A percentile compares a stretch with the other conserved stretches of the same genome.
These are phyloP conservation scores for Penicillium sp. DNA, from an alignment of 2,329 filamentous ascomycete genomes.

Conservation along the genomic window DNA sequence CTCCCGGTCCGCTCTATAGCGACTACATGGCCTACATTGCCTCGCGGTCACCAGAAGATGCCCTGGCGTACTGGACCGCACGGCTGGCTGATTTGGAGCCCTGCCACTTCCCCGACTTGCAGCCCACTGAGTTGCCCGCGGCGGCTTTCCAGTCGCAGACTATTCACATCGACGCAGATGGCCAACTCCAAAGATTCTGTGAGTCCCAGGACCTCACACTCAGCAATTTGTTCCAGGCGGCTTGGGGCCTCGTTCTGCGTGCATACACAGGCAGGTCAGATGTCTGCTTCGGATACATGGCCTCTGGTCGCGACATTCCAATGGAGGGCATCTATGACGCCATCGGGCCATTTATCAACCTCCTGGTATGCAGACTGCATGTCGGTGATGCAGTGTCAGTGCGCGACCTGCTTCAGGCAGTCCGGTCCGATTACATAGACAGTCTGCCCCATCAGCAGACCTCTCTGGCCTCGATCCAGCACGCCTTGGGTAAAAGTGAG, in stretches of 20 bases:
- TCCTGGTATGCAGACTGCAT: conserved; percentile 10
- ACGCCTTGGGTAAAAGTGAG: neutral
- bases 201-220: neutral
- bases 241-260: neutral
- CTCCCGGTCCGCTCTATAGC: neutral
- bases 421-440: conserved; percentile 5
- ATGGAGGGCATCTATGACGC: conserved; percentile 35
- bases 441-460: conserved; percentile 5
- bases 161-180: neutral
- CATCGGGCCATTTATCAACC: conserved; percentile 30
- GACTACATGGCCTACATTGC: neutral
- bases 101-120: neutral
- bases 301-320: conserved; percentile 39
- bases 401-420: neutral
- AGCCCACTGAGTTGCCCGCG: neutral
- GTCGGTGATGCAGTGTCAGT: neutral
- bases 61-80: neutral
- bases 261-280: conserved; percentile 23
- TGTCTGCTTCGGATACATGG: conserved; percentile 40
- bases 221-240: neutral
- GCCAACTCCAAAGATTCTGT: conserved; percentile 24
- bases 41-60: neutral
- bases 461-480: neutral
- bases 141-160: neutral
- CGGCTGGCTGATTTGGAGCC: neutral